phyloP scores from a whole-genome alignment of 768 basidiomycete species.

The Mycena haematopus region DNA sequence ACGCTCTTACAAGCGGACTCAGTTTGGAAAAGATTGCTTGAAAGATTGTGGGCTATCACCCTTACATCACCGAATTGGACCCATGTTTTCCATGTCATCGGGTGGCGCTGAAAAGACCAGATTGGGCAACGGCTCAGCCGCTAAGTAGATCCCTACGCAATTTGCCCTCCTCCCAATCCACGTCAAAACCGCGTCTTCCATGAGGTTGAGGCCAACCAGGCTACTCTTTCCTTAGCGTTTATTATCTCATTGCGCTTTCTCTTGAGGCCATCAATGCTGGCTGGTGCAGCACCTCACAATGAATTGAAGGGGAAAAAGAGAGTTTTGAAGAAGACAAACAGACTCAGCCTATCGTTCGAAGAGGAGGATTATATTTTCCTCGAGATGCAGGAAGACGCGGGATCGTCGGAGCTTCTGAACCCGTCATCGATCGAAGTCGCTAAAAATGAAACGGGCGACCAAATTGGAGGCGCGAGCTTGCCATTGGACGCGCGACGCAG shows the following conservation, averaged over 20 bases:
- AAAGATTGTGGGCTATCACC: neutral
- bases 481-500: slow-evolving; percentile 7
- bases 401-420: neutral
- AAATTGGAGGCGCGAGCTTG: neutral
- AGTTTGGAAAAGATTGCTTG: too few relatives aligned
- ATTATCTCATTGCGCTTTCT: neutral
- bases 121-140: neutral
- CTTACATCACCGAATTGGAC: neutral
- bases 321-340: slow-evolving; percentile 49
- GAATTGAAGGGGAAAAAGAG: slow-evolving; percentile 39
- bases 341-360: slow-evolving; percentile 50
- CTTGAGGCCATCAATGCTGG: slow-evolving; percentile 5
- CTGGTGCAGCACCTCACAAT: neutral
- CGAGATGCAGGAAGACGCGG: slow-evolving; percentile 1
- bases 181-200: neutral
- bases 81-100: neutral
- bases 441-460: neutral
- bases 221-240: neutral
- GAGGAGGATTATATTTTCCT: slow-evolving; percentile 32
- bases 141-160: neutral
- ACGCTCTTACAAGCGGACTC: neutral
- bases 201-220: neutral
- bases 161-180: neutral
- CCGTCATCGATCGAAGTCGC: neutral
- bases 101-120: neutral